Base-by-base conservation (phyloP, 495 filamentous ascomycete genomes). In the Tuber indicum region DNA sequence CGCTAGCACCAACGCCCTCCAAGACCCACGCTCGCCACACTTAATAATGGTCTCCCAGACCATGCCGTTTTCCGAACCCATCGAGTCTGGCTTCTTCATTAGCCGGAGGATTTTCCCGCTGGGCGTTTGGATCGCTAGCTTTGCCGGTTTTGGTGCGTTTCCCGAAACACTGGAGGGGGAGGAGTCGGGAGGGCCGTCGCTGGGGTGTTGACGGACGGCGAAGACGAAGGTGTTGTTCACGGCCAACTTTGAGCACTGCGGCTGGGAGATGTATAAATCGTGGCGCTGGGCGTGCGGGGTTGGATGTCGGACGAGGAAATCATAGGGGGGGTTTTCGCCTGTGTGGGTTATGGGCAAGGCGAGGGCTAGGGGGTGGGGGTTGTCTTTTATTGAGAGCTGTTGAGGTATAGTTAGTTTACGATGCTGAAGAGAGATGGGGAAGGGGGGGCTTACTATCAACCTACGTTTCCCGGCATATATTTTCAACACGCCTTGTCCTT, bases 141-240 rank as follows among this genome's bases (percentile, higher is more conserved):
- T 99, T 17, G 96, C 96, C 6, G 96, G 94, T 84, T 99, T 99
- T 75, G 90, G 90, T 2, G 86, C 78, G 66, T 81, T 85, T 17
- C 76, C 82, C n/a, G 84, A 84, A 23, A 81, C 84, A 72, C 81
- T 86, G 16, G 84, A 81, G n/a, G 84, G 86, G 58, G 26, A 52
- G 8, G 47, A 66, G 17, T 72, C 75, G 16, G 75, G 70, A 14
- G 72, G 19, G 19, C 76, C 79, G 83, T 89, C 89, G 49, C 93
- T 91, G 0, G 94, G 92, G 83, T 98, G 94, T 82, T 99, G 96
- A 43, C 96, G 92, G 72, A 98, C 91, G 73, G 92, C 91, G 82
- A 99, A 99, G 41, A 99, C 95, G 83, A 97, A 99, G 10, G 96
- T 99, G 83, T 98, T 98, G 86, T 97, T 97, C 66, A 96, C 85